Evolutionary conservation across 306 rosid species (phyloP).

Genomic region (Quercus aquifolioides): DNA sequence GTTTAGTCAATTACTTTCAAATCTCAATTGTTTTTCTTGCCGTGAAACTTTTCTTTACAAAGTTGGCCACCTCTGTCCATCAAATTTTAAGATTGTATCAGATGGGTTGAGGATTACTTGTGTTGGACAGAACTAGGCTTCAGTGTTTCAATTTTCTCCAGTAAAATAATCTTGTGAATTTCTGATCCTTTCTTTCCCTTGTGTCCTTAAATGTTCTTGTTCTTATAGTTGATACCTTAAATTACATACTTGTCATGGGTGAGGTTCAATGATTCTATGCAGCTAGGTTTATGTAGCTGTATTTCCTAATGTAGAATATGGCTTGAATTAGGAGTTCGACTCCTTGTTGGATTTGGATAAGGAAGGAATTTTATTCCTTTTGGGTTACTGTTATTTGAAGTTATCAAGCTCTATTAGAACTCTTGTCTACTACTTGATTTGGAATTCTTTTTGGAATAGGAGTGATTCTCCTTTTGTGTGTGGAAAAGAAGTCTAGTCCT

Average conservation of each 20-base stretch:
- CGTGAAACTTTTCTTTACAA: background rate
- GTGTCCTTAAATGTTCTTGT: background rate
- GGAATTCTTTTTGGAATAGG: too few species aligned
- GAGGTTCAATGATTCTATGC: background rate
- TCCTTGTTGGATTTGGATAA: too few species aligned
- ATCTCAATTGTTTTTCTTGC: slow-evolving; percentile 3
- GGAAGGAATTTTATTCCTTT: too few species aligned
- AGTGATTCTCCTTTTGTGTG: too few species aligned
- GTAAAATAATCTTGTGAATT: background rate
- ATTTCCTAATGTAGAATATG: too few species aligned
- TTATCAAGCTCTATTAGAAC: too few species aligned
- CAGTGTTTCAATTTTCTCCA: background rate
- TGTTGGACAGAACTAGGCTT: background rate
- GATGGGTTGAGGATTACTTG: background rate
- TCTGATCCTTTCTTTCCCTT: too few species aligned
- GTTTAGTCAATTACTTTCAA: background rate
- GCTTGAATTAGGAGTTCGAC: too few species aligned
- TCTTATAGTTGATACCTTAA: background rate
- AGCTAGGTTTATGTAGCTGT: background rate
- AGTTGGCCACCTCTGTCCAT: background rate
- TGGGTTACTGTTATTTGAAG: too few species aligned
- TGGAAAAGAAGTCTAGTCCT: too few species aligned
- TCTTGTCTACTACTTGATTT: too few species aligned
- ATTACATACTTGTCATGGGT: background rate
- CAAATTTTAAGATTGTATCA: background rate